Percentiles rank a stretch among this genome's conserved stretches.
Conservation (phyloP, 2,329 filamentous ascomycete species). For the Hymenoscyphus fraxineus region DNA sequence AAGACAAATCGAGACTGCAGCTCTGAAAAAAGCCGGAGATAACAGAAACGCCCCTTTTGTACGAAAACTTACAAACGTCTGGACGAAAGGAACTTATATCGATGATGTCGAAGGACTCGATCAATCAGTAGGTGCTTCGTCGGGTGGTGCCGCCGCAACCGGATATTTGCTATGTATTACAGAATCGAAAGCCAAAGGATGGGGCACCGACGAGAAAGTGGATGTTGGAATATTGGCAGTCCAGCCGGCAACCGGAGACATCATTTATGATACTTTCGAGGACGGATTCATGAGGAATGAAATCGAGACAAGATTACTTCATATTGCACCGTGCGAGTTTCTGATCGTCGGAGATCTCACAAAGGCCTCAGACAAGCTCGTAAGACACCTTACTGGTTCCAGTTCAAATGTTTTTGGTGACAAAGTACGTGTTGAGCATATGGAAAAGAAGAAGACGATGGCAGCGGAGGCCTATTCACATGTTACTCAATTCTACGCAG, state of each 20-base stretch:
- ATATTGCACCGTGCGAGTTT: constrained; percentile 94
- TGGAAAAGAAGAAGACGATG: constrained; percentile 73
- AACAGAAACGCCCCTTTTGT: constrained; percentile 91
- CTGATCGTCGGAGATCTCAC: constrained; percentile 88
- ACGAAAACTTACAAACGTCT: constrained; percentile 89
- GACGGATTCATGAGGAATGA: constrained; percentile 97
- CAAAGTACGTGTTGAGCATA: constrained; percentile 77
- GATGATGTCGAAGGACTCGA: constrained; percentile 85
- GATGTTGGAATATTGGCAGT: constrained; percentile 89
- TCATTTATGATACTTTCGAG: constrained; percentile 93
- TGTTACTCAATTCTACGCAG: constrained; percentile 89
- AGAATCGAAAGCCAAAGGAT: constrained; percentile 73
- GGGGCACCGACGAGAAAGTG: constrained; percentile 88
- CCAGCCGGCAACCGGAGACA: constrained; percentile 91
- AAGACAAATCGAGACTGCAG: constrained; percentile 89
- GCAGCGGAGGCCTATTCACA: constrained; percentile 82
- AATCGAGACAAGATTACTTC: constrained; percentile 89
- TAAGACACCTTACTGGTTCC: constrained; percentile 83
- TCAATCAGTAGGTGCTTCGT: constrained; percentile 46
- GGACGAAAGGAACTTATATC: constrained; percentile 97
- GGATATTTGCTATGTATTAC: constrained; percentile 95
- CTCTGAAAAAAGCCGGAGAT: constrained; percentile 89
- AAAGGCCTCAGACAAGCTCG: constrained; percentile 85
- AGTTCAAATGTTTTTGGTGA: constrained; percentile 92
- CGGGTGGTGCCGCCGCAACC: constrained; percentile 58